These are phyloP conservation scores for Colletotrichum costaricense DNA, from an alignment of 2,329 filamentous ascomycete genomes.

Conservation along the genomic window DNA sequence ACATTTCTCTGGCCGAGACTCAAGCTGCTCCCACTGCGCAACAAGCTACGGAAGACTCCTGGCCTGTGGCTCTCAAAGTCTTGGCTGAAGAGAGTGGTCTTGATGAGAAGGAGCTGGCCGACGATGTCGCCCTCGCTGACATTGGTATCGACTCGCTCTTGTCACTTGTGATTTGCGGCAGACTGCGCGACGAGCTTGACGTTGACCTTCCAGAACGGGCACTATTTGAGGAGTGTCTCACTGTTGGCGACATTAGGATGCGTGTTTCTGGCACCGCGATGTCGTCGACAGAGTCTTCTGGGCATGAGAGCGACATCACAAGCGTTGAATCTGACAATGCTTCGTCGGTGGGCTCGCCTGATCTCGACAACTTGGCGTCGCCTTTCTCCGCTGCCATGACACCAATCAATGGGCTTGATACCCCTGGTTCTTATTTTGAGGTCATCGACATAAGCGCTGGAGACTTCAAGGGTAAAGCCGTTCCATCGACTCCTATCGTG, in stretches of 20 bases:
- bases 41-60: conserved; percentile 55
- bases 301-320: background rate
- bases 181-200: conserved; percentile 68
- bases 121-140: conserved; percentile 66
- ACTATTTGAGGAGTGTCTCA: conserved; percentile 62
- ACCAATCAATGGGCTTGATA: conserved; percentile 54
- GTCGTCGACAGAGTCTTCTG: background rate
- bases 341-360: conserved; percentile 48
- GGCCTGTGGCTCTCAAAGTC: conserved; percentile 62
- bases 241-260: conserved; percentile 64
- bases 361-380: conserved; percentile 37
- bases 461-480: conserved; percentile 63
- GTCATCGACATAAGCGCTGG: conserved; percentile 63
- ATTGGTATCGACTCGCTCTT: conserved; percentile 72
- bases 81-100: conserved; percentile 67
- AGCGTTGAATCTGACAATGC: conserved; percentile 10
- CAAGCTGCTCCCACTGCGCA: conserved; percentile 44
- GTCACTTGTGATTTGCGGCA: conserved; percentile 65
- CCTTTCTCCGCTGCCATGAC: conserved; percentile 44
- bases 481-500: conserved; percentile 53
- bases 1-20: background rate
- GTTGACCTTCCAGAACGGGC: conserved; percentile 63
- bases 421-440: conserved; percentile 55
- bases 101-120: conserved; percentile 62
- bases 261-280: background rate